Base-by-base conservation (phyloP, 805 yeast genomes). In the Clavispora santaluciae region DNA sequence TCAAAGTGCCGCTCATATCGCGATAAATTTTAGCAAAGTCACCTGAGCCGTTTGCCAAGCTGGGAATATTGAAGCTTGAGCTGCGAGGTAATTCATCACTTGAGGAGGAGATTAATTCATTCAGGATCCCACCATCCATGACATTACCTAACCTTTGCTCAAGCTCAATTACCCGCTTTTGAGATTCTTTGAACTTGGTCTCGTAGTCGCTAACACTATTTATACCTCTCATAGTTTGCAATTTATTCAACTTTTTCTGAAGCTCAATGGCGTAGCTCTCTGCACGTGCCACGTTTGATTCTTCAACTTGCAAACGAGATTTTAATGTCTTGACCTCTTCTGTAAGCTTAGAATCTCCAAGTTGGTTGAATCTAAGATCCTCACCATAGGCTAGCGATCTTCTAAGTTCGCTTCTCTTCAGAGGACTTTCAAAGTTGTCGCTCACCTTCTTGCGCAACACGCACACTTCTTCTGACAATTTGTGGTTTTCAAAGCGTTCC, bases 401-500 rank as follows among this genome's bases (percentile, higher is more conserved):
- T 41, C 68, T 41, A 11, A 52, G 49, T 18, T 46, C 48, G 33
- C 49, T 42, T 17, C 54, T 35, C 26, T 50, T 48, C 48, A 48
- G 47, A 5, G 53, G 54, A 24, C 52, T 50, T 22, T 51, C 50
- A 13, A 50, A 48, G 23, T 22, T 41, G 24, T 40, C 52, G 15
- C 43, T 42, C 47, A 45, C 53, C 49, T 44, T 38, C 2, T 81
- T 75, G 48, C 81, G 83, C 11, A 85, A 59, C 50, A 83, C 63
- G 23, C 73, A 70, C 38, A 82, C 53, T 44, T 83, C 87, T 34
- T 83, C 79, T 18, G 68, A 63, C 33, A 82, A 56, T 43, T 61
- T 73, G 57, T 51, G 67, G 39, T 66, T 68, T 45, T 68, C 74
- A 25, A 69, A 66, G 42, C 57, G 61, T 50, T 77, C 81, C 26